Percentiles rank a stretch among this genome's conserved stretches.
Evolutionary conservation across 345 rosid species (phyloP).

Genomic region (Brassica carinata): DNA sequence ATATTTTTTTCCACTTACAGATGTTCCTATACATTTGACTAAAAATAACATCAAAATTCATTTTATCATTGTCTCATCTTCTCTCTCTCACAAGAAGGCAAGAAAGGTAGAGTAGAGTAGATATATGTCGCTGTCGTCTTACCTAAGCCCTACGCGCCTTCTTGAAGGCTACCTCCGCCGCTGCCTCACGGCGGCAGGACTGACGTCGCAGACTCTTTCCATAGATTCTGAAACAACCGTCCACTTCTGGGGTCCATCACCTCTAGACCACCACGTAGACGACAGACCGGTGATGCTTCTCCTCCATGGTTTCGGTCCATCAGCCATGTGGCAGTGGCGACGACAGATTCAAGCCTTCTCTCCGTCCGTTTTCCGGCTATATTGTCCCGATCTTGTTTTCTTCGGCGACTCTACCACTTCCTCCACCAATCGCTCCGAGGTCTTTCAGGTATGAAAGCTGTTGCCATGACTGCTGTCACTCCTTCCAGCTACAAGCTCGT

Average conservation of each 20-base stretch:
- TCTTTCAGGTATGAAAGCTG: conserved; percentile 63
- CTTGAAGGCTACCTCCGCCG: conserved; percentile 69
- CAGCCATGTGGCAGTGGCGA: conserved; percentile 82
- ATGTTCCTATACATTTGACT: not conserved
- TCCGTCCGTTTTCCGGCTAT: conserved; percentile 50
- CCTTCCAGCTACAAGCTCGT: conserved; percentile 58
- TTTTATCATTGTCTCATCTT: conserved; percentile 14
- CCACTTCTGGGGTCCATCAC: conserved; percentile 73
- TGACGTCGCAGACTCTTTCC: conserved; percentile 47
- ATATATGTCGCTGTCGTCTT: conserved; percentile 41
- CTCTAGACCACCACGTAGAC: not conserved
- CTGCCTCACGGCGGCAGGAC: conserved; percentile 67
- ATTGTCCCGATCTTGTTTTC: conserved; percentile 78
- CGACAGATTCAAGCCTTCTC: conserved; percentile 69
- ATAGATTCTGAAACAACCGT: conserved; percentile 59
- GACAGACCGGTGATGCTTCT: conserved; percentile 58
- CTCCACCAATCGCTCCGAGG: conserved; percentile 64
- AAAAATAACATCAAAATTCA: not conserved
- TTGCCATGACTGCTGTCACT: conserved; percentile 55
- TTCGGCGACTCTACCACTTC: conserved; percentile 68
- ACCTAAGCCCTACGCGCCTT: conserved; percentile 65
- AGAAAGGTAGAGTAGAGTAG: conserved; percentile 31
- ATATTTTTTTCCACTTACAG: not conserved
- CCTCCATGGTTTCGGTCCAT: conserved; percentile 89
- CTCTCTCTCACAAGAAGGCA: conserved; percentile 27